Evolutionary conservation across 1,139 yeast genomes (phyloP).

Genomic region (Yamadazyma mexicana): DNA sequence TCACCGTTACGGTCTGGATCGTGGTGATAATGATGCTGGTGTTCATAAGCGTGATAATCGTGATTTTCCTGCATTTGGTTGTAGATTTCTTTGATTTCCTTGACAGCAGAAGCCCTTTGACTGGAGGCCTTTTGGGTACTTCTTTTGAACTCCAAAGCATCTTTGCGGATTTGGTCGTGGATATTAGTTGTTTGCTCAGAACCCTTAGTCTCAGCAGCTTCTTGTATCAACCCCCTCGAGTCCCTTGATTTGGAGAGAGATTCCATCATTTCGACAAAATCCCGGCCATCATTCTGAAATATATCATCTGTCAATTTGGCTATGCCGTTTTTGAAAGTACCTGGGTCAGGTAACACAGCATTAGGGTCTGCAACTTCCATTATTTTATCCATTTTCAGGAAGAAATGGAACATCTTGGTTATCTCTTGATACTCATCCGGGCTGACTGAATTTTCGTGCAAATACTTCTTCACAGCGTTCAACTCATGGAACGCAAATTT

Average conservation of each 20-base stretch:
- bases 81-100: background rate
- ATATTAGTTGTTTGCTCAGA: slow-evolving; percentile 13
- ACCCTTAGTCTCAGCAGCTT: slow-evolving; percentile 16
- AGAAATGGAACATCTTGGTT: background rate
- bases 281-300: slow-evolving; percentile 69
- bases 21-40: slow-evolving; percentile 4
- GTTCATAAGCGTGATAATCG: background rate
- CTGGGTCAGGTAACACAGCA: slow-evolving; percentile 28
- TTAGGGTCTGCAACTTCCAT: slow-evolving; percentile 25
- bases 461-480: slow-evolving; percentile 6
- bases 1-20: background rate
- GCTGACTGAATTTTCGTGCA: slow-evolving; percentile 5
- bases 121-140: slow-evolving; percentile 4
- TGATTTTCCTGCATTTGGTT: background rate
- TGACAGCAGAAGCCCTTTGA: background rate
- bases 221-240: slow-evolving; percentile 35
- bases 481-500: slow-evolving; percentile 12
- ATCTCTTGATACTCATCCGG: background rate
- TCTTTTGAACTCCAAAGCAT: slow-evolving; percentile 11
- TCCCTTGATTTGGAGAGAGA: slow-evolving; percentile 60
- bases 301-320: slow-evolving; percentile 76
- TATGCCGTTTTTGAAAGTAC: background rate
- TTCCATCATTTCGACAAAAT: slow-evolving; percentile 78
- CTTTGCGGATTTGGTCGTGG: slow-evolving; percentile 9
- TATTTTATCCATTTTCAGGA: slow-evolving; percentile 1